Base-by-base conservation (phyloP, 768 basidiomycete species). In the Lentinus brumalis region DNA sequence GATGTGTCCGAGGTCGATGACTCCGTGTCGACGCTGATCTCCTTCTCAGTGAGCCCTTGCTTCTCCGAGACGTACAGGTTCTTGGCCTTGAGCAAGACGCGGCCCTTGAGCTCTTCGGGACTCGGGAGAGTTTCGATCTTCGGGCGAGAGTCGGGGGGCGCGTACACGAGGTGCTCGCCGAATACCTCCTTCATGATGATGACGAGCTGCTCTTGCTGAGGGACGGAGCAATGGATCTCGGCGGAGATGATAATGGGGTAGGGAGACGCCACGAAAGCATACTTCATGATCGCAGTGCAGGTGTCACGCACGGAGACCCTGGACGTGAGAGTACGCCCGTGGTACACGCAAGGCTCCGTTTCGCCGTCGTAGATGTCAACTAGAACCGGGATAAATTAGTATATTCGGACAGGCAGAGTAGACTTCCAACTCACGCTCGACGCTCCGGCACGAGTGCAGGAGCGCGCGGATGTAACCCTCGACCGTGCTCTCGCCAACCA, bases 311-410 rank as follows among this genome's bases (percentile, higher is more conserved):
- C 80, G 0, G 92, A 77, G 3, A 97, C 86, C 65, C 91, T 92
- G 39, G 87, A 84, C 0, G 95, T 97, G 46, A 96, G 77, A 0
- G 95, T 96, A 58, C 88, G 89, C 26, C 94, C 93, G 69, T 98
- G 96, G 67, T 88, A 95, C 5, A 98, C 84, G 70, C 91, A 78
- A 0, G 96, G 96, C 62, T 90, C 94, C 3, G 67, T 73, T 35
- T 94, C 91, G 11, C 96, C 95, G 63, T 97, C 93, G 70, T 88
- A 97, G 45, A 96, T 86, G 67, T 98, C 96, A 68, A 98, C 95
- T 98, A 62, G 6, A 18, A 29, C 10, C 29, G n/a, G 15, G 2
- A 30, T 57, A 9, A 62, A 52, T 52, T 3, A 4, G 30, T 15
- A 38, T n/a, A 50, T 18, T n/a, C 30, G 39, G 54, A 47, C 40